Evolutionary conservation across 2,329 filamentous ascomycete species (phyloP), one percentile per base, ranked within the genome.

Genomic region (Paracoccidioides lutzii): DNA sequence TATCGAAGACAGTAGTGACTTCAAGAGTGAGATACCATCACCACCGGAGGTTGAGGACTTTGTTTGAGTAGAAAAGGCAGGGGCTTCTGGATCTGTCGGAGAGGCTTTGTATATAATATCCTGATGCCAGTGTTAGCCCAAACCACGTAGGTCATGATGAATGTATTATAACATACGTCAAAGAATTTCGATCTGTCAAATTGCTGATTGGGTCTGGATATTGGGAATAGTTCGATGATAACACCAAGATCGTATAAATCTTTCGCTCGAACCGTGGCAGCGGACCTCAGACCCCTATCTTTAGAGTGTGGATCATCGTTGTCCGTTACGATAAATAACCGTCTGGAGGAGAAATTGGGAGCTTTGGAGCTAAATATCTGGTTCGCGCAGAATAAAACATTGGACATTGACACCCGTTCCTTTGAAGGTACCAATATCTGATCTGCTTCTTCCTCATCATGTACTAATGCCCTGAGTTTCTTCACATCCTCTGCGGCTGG

Each of bases 281-380:
- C 82, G 12, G 86, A 85, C 53, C 85, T 83, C 35, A 85, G 76
- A 6, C 79, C 76, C 70, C 90, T 93, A 67, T 88, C 84, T 15
- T 80, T 76, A 0, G 76, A 74, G 67, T 94, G 88, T 3, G 93
- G 93, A 60, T 90, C 80, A 67, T 97, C 93, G 60, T 95, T 88
- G 69, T 97, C 90, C 0, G 93, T 97, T 55, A 98, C 88, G 60
- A 98, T 82, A 71, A 98, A 98, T n/a, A 98, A 74, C 38, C 93
- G 82, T 58, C 91, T 79, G 5, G 91, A 97, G 3, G 88, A 85
- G 69, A 97, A 97, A 66, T 96, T 97, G 15, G 93, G 84, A 0
- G 93, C 90, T 68, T 87, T 95, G 3, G 88, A 95, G 0, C 90
- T 95, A 67, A 98, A 96, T 53, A 97, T 87, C 66, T 96, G 90